phyloP scores from a whole-genome alignment of 2,329 filamentous ascomycete genomes.

The Cryphonectria parasitica region DNA sequence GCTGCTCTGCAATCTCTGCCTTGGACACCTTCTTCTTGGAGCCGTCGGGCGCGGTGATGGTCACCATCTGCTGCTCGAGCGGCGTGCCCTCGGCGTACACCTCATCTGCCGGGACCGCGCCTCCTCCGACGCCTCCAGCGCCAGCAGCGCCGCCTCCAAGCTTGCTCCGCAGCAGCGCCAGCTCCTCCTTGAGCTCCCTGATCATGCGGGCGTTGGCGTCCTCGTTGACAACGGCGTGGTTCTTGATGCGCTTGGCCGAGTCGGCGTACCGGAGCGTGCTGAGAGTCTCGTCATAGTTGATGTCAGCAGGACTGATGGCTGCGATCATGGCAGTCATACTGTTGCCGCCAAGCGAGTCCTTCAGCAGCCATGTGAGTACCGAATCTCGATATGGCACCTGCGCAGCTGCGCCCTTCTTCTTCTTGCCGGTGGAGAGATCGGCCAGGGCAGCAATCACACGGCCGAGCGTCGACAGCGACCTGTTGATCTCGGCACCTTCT shows the following conservation, averaged over 20 bases:
- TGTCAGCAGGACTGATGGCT: constrained; percentile 95
- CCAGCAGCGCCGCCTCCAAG: constrained; percentile 60
- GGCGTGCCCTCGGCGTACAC: constrained; percentile 92
- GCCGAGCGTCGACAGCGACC: constrained; percentile 92
- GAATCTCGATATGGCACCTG: constrained; percentile 97
- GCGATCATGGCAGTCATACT: constrained; percentile 99
- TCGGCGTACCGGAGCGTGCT: constrained; percentile 96
- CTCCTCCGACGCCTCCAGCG: constrained; percentile 45
- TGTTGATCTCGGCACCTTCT: constrained; percentile 97
- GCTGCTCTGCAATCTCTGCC: constrained; percentile 94
- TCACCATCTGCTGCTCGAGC: constrained; percentile 93
- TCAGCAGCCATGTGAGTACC: constrained; percentile 92
- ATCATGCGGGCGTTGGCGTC: constrained; percentile 99
- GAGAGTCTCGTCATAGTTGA: constrained; percentile 97
- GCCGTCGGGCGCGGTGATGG: constrained; percentile 85
- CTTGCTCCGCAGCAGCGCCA: constrained; percentile 84
- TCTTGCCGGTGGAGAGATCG: constrained; percentile 84
- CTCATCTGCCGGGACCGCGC: constrained; percentile 67
- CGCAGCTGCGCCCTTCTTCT: constrained; percentile 72
- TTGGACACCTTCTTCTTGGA: constrained; percentile 94
- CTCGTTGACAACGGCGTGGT: constrained; percentile 98
- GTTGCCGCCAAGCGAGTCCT: constrained; percentile 96
- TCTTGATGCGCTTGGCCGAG: constrained; percentile 99
- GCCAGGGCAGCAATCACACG: constrained; percentile 96
- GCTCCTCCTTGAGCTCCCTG: constrained; percentile 92